Conservation (phyloP, 148 eudicot species). For the Nyssa sinensis region DNA sequence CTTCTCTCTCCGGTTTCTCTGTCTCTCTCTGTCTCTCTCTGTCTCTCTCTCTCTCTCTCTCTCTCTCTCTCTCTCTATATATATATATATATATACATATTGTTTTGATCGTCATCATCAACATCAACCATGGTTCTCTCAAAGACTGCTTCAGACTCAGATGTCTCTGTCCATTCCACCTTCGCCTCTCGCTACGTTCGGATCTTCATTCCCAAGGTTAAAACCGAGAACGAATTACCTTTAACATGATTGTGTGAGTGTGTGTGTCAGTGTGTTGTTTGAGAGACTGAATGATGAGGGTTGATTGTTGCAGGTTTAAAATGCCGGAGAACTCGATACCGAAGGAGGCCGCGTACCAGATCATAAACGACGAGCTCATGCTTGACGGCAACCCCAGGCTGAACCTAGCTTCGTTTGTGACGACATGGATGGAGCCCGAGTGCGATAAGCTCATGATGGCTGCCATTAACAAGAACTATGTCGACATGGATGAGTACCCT, state of each 20-base stretch:
- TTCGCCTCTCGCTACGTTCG: constrained; percentile 19
- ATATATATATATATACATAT: too few relatives aligned
- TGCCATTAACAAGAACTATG: too few relatives aligned
- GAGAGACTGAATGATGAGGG: too few relatives aligned
- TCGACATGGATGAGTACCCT: too few relatives aligned
- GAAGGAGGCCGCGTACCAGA: constrained; percentile 53
- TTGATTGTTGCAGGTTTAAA: constrained; percentile 28
- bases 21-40: neutral
- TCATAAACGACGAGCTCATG: constrained; percentile 52
- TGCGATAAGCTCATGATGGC: constrained; percentile 51
- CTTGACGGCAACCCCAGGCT: constrained; percentile 50
- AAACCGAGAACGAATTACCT: too few relatives aligned
- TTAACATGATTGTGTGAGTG: too few relatives aligned
- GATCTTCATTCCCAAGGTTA: constrained; percentile 8
- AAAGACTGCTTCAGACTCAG: constrained; percentile 11
- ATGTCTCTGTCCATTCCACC: constrained; percentile 14
- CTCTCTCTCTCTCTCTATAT: too few relatives aligned
- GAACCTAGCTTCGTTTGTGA: constrained; percentile 52
- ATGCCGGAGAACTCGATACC: constrained; percentile 40
- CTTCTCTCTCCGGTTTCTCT: neutral
- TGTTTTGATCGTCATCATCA: constrained; percentile 3
- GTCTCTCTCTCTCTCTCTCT: too few relatives aligned
- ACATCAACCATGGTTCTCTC: constrained; percentile 10
- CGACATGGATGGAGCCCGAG: constrained; percentile 62
- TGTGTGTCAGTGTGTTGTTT: too few relatives aligned